Evolutionary conservation across 495 filamentous ascomycete species (phyloP).

Genomic region (Barbatosphaeria neglecta): DNA sequence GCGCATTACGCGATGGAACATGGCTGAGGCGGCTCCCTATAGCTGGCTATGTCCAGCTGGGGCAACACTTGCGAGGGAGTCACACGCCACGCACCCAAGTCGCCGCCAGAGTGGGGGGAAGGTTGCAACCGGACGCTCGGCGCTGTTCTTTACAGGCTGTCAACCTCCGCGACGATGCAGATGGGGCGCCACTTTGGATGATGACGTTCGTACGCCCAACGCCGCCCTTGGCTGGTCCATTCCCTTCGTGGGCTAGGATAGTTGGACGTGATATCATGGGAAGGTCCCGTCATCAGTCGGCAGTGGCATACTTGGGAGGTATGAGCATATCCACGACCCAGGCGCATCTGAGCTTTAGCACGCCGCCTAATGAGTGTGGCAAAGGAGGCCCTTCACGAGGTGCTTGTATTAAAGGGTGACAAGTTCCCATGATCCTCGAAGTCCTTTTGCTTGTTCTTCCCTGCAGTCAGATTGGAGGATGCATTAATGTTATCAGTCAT

Average conservation of each 20-base stretch:
- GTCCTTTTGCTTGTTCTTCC: background rate
- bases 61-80: no score
- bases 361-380: background rate
- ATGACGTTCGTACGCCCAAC: background rate
- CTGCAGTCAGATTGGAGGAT: no score
- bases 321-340: background rate
- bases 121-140: background rate
- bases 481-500: no score
- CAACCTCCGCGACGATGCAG: background rate
- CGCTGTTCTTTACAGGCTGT: background rate
- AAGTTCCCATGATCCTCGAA: background rate
- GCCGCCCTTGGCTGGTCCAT: background rate
- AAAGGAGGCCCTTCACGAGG: background rate
- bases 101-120: background rate
- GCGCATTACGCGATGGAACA: no score
- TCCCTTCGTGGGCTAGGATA: background rate
- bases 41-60: no score
- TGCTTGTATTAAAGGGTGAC: background rate
- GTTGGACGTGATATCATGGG: background rate
- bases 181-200: background rate
- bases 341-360: background rate
- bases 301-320: no score
- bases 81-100: background rate
- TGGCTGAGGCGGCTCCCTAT: no score
- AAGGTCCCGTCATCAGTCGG: background rate